Percentiles rank a stretch among this genome's conserved stretches.
phyloP scores from a whole-genome alignment of 148 eudicot genomes.

The Persicaria maculosa region DNA sequence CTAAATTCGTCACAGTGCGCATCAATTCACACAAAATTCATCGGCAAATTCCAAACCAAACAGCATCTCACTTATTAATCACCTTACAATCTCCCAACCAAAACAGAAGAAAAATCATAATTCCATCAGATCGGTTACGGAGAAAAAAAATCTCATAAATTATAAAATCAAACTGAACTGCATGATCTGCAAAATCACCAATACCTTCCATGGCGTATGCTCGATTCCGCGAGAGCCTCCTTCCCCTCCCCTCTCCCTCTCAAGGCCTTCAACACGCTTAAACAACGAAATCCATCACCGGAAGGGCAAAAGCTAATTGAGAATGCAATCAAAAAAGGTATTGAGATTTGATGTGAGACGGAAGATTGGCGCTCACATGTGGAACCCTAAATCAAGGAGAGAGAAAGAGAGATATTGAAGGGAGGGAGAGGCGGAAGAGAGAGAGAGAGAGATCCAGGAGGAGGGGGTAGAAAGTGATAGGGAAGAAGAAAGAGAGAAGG shows the following conservation, averaged over 20 bases:
- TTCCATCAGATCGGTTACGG: neutral
- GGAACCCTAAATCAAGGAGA: constrained; percentile 17
- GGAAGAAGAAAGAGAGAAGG: constrained; percentile 11
- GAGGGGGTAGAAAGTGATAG: constrained; percentile 12
- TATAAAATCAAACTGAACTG: neutral
- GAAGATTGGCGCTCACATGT: constrained; percentile 19
- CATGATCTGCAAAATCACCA: constrained; percentile 10
- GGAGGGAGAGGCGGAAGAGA: constrained; percentile 10
- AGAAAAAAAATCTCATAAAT: neutral
- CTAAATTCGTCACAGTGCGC: constrained; percentile 6
- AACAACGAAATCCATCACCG: constrained; percentile 6
- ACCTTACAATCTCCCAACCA: neutral
- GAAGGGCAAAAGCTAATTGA: constrained; percentile 1
- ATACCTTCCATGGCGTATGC: constrained; percentile 30
- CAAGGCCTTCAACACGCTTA: constrained; percentile 1
- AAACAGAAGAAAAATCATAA: neutral
- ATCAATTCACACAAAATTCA: constrained; percentile 9
- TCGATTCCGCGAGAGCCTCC: neutral
- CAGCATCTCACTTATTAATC: neutral
- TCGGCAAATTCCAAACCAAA: neutral
- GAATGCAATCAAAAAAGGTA: neutral
- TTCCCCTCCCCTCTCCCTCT: neutral
- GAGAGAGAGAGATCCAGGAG: constrained; percentile 14
- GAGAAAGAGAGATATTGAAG: constrained; percentile 6
- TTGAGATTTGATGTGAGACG: neutral